These are phyloP conservation scores for Dichotomocladium elegans DNA, from an alignment of 371 early-diverging fungal genomes.

Conservation along the genomic window DNA sequence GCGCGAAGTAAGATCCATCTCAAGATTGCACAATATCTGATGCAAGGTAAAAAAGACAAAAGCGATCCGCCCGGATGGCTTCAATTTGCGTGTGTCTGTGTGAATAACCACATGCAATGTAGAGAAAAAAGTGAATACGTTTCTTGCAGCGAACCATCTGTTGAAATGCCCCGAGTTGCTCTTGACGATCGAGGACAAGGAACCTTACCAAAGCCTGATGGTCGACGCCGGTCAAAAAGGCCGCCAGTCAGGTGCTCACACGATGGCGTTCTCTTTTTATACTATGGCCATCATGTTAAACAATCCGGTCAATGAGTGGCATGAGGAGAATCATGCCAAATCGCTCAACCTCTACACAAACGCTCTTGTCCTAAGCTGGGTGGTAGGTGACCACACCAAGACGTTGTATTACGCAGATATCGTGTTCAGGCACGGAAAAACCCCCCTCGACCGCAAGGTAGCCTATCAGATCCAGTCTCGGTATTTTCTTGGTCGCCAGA, in stretches of 20 bases:
- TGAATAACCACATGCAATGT: not conserved
- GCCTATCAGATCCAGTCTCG: conserved; percentile 36
- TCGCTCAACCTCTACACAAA: conserved; percentile 32
- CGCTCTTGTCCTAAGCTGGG: conserved; percentile 31
- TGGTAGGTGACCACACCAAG: conserved; percentile 29
- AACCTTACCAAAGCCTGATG: conserved; percentile 20
- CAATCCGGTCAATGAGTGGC: conserved; percentile 13
- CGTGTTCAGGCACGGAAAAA: conserved; percentile 24
- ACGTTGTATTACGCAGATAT: conserved; percentile 20
- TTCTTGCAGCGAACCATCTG: conserved; percentile 37
- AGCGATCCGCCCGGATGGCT: not conserved
- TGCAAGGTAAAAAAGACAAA: not conserved
- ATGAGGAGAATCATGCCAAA: conserved; percentile 7
- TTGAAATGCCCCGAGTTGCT: conserved; percentile 29
- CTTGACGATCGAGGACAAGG: conserved; percentile 11
- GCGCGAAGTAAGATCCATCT: conserved; percentile 32
- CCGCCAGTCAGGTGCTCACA: conserved; percentile 37
- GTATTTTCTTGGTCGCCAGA: conserved; percentile 29
- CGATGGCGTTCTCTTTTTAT: conserved; percentile 31
- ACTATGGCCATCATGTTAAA: conserved; percentile 27
- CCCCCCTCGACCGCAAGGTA: conserved; percentile 30
- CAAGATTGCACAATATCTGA: conserved; percentile 27
- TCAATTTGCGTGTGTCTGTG: too few species aligned
- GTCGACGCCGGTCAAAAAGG: conserved; percentile 33
- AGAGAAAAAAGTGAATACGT: conserved; percentile 20